Base-by-base conservation (phyloP, 371 early-diverging fungal genomes). In the Conidiobolus coronatus region DNA sequence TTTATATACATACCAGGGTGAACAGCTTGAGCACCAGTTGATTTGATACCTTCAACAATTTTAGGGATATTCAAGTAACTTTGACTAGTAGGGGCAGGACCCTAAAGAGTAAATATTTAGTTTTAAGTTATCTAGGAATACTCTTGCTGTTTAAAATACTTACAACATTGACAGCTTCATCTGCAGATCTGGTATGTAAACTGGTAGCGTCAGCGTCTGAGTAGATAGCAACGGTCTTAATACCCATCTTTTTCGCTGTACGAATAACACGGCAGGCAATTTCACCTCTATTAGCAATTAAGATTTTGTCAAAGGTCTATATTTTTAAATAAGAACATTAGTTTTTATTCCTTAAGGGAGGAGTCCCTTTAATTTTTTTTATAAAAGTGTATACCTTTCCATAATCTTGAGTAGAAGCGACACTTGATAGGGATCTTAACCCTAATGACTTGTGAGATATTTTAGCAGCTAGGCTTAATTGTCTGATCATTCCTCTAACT, bases 241-340 rank as follows among this genome's bases (percentile, higher is more conserved):
- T 84, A 35, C 78, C 77, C 64, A 84, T 63, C 52, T 74, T 73
- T 51, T 64, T 67, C 51, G 78, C 84, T 1, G 90, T 86, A 43
- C 74, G 73, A 56, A 90, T 88, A 37, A 94, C 82, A 47, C 93
- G 73, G 63, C 83, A 79, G 1, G 95, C 91, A 50, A 90, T 93
- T 63, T 94, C 95, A 50, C 95, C 95, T 47, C 95, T 76, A 66
- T 94, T 94, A 36, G 95, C 95, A 52, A 94, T 79, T 42, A 94
- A 70, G 43, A 94, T 86, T 66, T 94, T 94, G 68, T 85, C 70
- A 58, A 94, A 86, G 33, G 67, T 64, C 62, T 63, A 56, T 15
- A 5, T 18, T 38, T 23, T 23, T 3, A 29, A 29, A 5, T 29
- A 9, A 29, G 29, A 9, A 9, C 29, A 9, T 29, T 39, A 36